phyloP scores from a whole-genome alignment of 75 land plant species.

The Selaginella moellendorffii region DNA sequence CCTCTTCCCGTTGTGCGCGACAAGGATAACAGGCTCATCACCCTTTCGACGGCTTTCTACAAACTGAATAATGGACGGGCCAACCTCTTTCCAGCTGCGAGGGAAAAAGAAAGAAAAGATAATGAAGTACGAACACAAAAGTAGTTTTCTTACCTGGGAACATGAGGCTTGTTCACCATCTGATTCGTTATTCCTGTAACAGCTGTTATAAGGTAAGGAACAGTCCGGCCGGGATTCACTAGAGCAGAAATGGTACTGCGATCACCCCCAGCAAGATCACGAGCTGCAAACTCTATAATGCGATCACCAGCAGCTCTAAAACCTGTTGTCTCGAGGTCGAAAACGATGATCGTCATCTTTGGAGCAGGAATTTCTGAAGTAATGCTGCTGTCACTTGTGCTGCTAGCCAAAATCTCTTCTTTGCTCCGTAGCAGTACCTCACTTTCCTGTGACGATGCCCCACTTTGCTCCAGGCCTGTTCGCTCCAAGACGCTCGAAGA shows the following conservation, averaged over 20 bases:
- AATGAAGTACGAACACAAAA: not conserved
- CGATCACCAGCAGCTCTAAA: slow-evolving; percentile 27
- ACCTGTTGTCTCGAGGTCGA: slow-evolving; percentile 93
- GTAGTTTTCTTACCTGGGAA: slow-evolving; percentile 48
- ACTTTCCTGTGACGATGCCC: too few relatives aligned
- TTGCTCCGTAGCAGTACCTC: too few relatives aligned
- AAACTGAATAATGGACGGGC: slow-evolving; percentile 47
- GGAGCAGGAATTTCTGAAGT: too few relatives aligned
- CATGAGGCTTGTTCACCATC: slow-evolving; percentile 68
- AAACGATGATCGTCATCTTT: slow-evolving; percentile 42
- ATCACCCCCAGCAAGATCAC: slow-evolving; percentile 59
- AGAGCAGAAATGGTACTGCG: slow-evolving; percentile 73
- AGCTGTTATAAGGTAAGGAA: slow-evolving; percentile 23
- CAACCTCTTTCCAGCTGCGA: slow-evolving; percentile 61
- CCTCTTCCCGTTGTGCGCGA: slow-evolving; percentile 67
- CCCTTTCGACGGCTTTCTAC: slow-evolving; percentile 51
- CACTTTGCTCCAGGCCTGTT: too few relatives aligned
- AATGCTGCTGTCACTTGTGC: too few relatives aligned
- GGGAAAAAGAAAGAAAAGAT: not conserved
- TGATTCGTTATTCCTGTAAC: slow-evolving; percentile 48
- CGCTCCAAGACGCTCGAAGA: too few relatives aligned
- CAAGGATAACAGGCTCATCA: slow-evolving; percentile 39
- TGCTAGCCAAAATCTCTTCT: too few relatives aligned
- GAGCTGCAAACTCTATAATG: slow-evolving; percentile 79
- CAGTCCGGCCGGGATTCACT: slow-evolving; percentile 48